Evolutionary conservation across 139 green algal species (phyloP), one percentile per base, ranked within the genome.

Genomic region (Volvox reticuliferus): DNA sequence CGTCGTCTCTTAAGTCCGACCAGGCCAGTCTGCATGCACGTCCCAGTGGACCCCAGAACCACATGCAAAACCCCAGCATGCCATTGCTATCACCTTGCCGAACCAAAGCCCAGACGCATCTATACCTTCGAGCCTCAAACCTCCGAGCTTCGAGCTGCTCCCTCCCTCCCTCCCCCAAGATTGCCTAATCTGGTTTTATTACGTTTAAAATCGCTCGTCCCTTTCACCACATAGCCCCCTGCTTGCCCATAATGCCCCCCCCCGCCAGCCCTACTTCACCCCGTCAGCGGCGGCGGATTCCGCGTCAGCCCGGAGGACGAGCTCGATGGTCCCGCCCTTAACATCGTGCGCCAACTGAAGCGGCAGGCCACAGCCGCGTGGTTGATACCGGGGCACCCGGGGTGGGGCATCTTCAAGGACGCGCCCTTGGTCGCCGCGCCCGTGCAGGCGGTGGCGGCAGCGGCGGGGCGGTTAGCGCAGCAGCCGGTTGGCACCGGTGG

Each of bases 371-470:
- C 35, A 1, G 24, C 35, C 1, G 6, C 61, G 61, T 91, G 87
- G 87, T 86, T 33, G 87, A 2, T 12, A 35, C 36, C 61, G 16
- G 76, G 61, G 0, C 87, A 91, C 87, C 87, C 87, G n/a, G 87
- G 87, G 61, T 91, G 87, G 87, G 77, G n/a, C 61, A 44, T 91
- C 16, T 86, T 86, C 87, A 86, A 91, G 61, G 87, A 91, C 14
- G 32, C 50, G 33, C 1, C 44, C 71, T 26, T 55, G 44, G 44
- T 55, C 44, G 9, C 44, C 44, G 44, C 44, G 44, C 44, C 44
- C 44, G 44, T 2, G 5, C 69, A 35, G 12, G 62, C 83, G 67
- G 13, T 36, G 22, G 1, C 83, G 36, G 36, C 17, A 32, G 76
- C 76, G 3, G 79, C 79, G 44, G 65, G 21, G 61, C 61, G 30